Base-by-base conservation (phyloP, 2,329 filamentous ascomycete species). In the Arthrobotrys sinensis region DNA sequence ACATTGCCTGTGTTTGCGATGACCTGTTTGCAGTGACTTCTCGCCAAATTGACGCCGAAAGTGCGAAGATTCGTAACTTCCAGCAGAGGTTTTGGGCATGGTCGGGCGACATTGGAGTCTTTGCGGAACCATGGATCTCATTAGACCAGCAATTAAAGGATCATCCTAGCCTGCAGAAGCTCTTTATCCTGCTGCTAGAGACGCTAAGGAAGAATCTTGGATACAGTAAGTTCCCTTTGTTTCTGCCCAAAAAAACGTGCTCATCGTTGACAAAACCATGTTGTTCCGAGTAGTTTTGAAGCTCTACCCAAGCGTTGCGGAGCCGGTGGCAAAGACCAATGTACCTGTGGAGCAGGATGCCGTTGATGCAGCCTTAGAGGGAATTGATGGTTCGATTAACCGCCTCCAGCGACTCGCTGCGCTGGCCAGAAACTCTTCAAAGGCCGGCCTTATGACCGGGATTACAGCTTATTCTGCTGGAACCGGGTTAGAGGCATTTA, bases 51-150 rank as follows among this genome's bases (percentile, higher is more conserved):
- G 45, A 48, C 14, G 6, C 19, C 5, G 45, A 6, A n/a, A 48
- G 45, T 12, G 45, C 19, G 4, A 4, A 48, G 19, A 48, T 48
- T n/a, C 4, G 45, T n/a, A n/a, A n/a, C 45, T 12, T 48, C 45
- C 45, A 48, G 19, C 45, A 21, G 14, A 21, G 14, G 45, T 48
- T 48, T 21, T 48, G 45, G 45, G 45, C 45, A n/a, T 48, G 45
- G 45, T 48, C 45, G 14, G 14, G 14, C 14, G 45, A n/a, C 14
- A 48, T 48, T 48, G 45, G 45, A 21, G 45, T 48, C 45, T 48
- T 48, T n/a, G 45, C 45, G 45, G 45, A 48, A 48, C 45, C 14
- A 4, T 48, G 45, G 45, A 48, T 48, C 4, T 48, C 45, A 6
- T 21, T 48, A n/a, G 45, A 48, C 14, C 45, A 48, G 45, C 45